phyloP scores from a whole-genome alignment of 257 asterid species.

The Solanum dulcamara region DNA sequence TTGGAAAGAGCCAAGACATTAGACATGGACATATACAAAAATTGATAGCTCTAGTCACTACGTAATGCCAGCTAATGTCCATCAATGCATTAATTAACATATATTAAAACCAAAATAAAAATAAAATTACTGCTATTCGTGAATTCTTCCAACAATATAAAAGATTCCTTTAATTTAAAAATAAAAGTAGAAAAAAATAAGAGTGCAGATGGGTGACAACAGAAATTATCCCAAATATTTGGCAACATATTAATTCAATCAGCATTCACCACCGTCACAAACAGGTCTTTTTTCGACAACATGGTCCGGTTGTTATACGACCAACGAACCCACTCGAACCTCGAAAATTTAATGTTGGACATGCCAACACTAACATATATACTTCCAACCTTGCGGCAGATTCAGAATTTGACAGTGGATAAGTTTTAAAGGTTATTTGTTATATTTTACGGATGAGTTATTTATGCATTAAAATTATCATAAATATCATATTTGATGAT shows the following conservation, averaged over 20 bases:
- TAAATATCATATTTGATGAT: neutral
- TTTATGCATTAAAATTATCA: too few relatives aligned
- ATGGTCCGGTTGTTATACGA: neutral
- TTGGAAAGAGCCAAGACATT: neutral
- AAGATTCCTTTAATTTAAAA: neutral
- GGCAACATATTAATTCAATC: neutral
- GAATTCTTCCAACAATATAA: neutral
- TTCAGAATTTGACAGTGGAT: neutral
- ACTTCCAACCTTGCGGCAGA: too few relatives aligned
- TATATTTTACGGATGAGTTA: too few relatives aligned
- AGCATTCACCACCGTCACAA: neutral
- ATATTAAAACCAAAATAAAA: neutral
- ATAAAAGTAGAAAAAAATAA: neutral
- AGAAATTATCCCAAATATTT: neutral
- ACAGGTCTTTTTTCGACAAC: neutral
- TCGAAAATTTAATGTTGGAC: neutral
- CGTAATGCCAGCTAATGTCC: neutral
- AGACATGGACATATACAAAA: neutral
- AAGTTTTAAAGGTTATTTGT: neutral
- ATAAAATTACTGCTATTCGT: too few relatives aligned
- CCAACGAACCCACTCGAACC: neutral
- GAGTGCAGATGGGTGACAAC: neutral
- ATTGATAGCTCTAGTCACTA: neutral
- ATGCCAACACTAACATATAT: neutral
- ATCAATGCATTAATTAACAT: neutral